These are phyloP conservation scores for Dillenia suffruticosa DNA, from an alignment of 164 flowering plant genomes.

Conservation along the genomic window DNA sequence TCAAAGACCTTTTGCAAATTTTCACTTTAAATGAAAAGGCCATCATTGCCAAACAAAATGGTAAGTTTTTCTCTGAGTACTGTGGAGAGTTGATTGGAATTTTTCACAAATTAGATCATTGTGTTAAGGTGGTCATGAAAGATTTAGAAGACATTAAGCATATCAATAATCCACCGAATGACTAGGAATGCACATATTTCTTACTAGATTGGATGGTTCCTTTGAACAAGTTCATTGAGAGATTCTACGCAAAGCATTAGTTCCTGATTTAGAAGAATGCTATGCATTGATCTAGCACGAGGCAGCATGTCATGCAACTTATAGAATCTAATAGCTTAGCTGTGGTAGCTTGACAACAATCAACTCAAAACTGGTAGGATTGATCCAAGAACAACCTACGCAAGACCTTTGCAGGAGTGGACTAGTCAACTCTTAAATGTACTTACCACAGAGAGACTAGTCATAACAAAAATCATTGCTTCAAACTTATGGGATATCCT, in stretches of 20 bases:
- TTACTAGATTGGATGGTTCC: constrained; percentile 2
- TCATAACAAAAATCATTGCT: constrained; percentile 12
- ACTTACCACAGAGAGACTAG: constrained; percentile 8
- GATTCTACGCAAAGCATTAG: constrained; percentile 1
- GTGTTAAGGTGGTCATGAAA: background rate
- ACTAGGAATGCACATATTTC: constrained; percentile 5
- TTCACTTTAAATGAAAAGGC: constrained; percentile 2
- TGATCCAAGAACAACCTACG: background rate
- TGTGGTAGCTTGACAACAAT: constrained; percentile 5
- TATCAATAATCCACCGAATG: constrained; percentile 2
- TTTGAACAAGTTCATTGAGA: constrained; percentile 7
- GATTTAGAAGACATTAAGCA: background rate
- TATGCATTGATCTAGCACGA: background rate
- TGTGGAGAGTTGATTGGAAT: constrained; percentile 9
- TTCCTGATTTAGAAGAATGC: constrained; percentile 1
- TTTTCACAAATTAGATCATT: constrained; percentile 4
- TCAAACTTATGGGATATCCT: constrained; percentile 18
- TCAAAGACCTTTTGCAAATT: background rate
- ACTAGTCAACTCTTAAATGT: constrained; percentile 5
- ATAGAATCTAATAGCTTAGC: constrained; percentile 3
- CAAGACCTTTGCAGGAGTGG: background rate
- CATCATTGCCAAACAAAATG: constrained; percentile 6
- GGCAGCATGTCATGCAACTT: background rate
- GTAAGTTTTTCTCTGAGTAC: background rate
- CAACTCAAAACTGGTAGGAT: background rate